These are phyloP conservation scores for Kwoniella newhampshirensis DNA, from an alignment of 768 basidiomycete genomes.

Conservation along the genomic window DNA sequence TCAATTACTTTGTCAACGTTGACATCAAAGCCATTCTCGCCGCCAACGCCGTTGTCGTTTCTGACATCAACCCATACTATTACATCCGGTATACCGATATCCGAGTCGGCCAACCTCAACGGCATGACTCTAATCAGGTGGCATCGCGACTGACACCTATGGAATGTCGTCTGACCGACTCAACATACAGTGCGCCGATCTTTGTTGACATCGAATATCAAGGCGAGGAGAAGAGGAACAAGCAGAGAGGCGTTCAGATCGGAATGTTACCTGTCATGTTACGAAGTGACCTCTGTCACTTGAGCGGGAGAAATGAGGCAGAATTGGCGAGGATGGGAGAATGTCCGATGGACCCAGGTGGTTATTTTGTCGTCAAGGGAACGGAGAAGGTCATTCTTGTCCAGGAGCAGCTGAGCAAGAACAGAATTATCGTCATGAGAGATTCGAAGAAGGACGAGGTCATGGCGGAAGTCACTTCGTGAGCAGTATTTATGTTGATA, in stretches of 20 bases:
- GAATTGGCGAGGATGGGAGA: slow-evolving; percentile 93
- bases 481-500: slow-evolving; percentile 51
- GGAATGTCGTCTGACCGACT: slow-evolving; percentile 93
- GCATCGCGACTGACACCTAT: slow-evolving; percentile 88
- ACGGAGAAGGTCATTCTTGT: slow-evolving; percentile 99
- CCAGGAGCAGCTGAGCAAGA: slow-evolving; percentile 98
- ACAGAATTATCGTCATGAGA: slow-evolving; percentile 96
- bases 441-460: slow-evolving; percentile 85
- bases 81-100: slow-evolving; percentile 97
- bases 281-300: slow-evolving; percentile 87
- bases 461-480: slow-evolving; percentile 96
- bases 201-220: slow-evolving; percentile 94
- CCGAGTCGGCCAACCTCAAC: slow-evolving; percentile 84
- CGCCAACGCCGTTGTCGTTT: slow-evolving; percentile 63
- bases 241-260: slow-evolving; percentile 76
- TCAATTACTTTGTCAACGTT: slow-evolving; percentile 96
- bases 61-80: slow-evolving; percentile 90
- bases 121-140: slow-evolving; percentile 62
- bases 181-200: slow-evolving; percentile 89
- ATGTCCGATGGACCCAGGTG: slow-evolving; percentile 98
- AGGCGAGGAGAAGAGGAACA: slow-evolving; percentile 82
- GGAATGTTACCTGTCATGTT: slow-evolving; percentile 96
- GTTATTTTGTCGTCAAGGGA: slow-evolving; percentile 97
- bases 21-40: slow-evolving; percentile 86
- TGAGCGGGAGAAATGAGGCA: slow-evolving; percentile 72